These are phyloP conservation scores for Xylariaceae sp. DNA, from an alignment of 2,329 filamentous ascomycete genomes.

Conservation along the genomic window DNA sequence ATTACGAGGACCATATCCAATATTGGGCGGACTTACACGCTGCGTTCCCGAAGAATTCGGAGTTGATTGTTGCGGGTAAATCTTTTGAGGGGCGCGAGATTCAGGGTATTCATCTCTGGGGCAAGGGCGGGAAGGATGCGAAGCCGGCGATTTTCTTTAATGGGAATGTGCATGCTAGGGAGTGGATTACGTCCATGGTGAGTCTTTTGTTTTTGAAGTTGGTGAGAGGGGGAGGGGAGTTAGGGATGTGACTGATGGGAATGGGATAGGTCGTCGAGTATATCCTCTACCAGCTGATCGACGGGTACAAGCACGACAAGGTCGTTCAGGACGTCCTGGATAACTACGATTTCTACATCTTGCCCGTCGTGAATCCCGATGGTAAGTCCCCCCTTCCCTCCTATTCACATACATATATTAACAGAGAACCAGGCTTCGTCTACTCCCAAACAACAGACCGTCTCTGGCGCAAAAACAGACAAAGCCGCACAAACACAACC, in stretches of 20 bases:
- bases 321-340: conserved; percentile 43
- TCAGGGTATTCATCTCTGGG: conserved; percentile 54
- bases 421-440: no score
- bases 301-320: conserved; percentile 37
- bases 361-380: conserved; percentile 50
- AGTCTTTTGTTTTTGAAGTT: conserved; percentile 34
- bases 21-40: conserved; percentile 44
- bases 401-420: no score
- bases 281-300: conserved; percentile 42
- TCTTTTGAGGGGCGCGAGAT: conserved; percentile 48
- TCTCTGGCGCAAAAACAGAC: conserved; percentile 51
- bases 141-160: conserved; percentile 49
- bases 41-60: conserved; percentile 41
- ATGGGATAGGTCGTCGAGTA: conserved; percentile 40
- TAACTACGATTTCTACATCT: conserved; percentile 55
- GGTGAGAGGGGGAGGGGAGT: background rate
- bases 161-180: conserved; percentile 48
- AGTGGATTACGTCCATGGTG: conserved; percentile 52
- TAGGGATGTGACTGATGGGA: background rate
- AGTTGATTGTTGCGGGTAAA: conserved; percentile 42
- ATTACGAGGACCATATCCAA: conserved; percentile 46
- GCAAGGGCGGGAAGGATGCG: conserved; percentile 38
- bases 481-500: conserved; percentile 35
- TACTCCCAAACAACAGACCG: conserved; percentile 47
- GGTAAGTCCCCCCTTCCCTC: conserved; percentile 30